These are phyloP conservation scores for Penicillium lividum DNA, from an alignment of 495 filamentous ascomycete genomes.

Conservation along the genomic window DNA sequence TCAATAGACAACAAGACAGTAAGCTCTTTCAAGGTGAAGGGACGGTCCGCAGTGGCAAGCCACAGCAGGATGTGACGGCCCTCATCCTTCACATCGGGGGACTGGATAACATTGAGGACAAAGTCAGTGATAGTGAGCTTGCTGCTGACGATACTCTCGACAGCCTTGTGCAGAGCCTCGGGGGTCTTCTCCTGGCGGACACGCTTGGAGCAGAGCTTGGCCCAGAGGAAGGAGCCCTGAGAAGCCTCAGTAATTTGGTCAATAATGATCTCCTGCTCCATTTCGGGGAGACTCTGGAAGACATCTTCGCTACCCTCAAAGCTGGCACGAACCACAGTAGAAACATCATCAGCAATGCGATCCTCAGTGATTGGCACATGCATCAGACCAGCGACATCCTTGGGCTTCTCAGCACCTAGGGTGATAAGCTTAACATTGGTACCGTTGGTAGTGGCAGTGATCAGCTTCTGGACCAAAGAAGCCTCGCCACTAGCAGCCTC, in stretches of 20 bases:
- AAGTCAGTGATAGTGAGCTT: constrained; percentile 33
- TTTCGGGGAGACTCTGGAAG: constrained; percentile 22
- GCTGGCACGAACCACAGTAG: constrained; percentile 25
- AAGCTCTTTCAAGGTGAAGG: constrained; percentile 31
- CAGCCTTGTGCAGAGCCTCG: constrained; percentile 27
- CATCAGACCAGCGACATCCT: constrained; percentile 10
- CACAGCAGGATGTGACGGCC: constrained; percentile 31
- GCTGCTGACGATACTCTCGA: constrained; percentile 25
- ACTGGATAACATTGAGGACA: constrained; percentile 24
- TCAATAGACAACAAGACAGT: constrained; percentile 30
- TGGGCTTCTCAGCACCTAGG: constrained; percentile 32
- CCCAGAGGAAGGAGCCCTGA: constrained; percentile 40
- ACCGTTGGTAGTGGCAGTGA: constrained; percentile 24
- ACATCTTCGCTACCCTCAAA: constrained; percentile 17
- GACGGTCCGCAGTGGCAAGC: constrained; percentile 37
- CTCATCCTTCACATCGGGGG: constrained; percentile 29
- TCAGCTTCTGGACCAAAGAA: constrained; percentile 27
- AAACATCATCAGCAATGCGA: constrained; percentile 28
- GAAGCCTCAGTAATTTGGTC: constrained; percentile 37
- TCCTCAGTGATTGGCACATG: constrained; percentile 24
- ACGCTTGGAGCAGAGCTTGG: constrained; percentile 37
- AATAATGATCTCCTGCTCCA: constrained; percentile 34
- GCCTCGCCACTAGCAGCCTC: constrained; percentile 36
- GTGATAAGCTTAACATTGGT: constrained; percentile 33
- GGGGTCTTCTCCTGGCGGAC: constrained; percentile 25